These are phyloP conservation scores for Pyrenophora teres DNA, from an alignment of 2,329 filamentous ascomycete species.

Conservation along the genomic window DNA sequence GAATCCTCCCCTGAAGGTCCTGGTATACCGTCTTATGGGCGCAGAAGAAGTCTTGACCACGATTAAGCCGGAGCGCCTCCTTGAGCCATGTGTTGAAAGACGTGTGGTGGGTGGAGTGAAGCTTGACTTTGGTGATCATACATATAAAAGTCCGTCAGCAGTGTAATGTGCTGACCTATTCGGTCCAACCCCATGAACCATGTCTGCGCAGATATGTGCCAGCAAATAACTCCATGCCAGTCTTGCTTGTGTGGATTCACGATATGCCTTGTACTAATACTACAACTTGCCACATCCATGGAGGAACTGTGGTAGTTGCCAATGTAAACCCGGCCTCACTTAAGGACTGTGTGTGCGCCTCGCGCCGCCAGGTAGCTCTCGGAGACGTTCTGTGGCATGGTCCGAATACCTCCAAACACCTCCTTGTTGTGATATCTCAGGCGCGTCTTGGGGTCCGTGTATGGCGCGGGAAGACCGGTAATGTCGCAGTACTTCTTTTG, in stretches of 20 bases:
- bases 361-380: slow-evolving; percentile 89
- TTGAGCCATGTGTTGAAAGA: slow-evolving; percentile 82
- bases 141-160: slow-evolving; percentile 52
- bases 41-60: slow-evolving; percentile 74
- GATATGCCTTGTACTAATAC: not conserved
- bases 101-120: slow-evolving; percentile 78
- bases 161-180: not conserved
- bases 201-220: too few relatives aligned
- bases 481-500: slow-evolving; percentile 94
- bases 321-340: slow-evolving; percentile 58
- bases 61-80: slow-evolving; percentile 99
- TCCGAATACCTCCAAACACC: slow-evolving; percentile 82
- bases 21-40: slow-evolving; percentile 81
- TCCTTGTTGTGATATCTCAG: slow-evolving; percentile 92
- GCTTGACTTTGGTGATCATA: slow-evolving; percentile 96
- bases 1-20: slow-evolving; percentile 69
- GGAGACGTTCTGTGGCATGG: slow-evolving; percentile 77
- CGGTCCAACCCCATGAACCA: too few relatives aligned
- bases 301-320: not conserved
- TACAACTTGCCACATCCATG: not conserved
- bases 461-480: slow-evolving; percentile 87
- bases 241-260: not conserved
- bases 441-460: slow-evolving; percentile 92
- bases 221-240: too few relatives aligned
- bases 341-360: slow-evolving; percentile 90